Conservation (phyloP, 2,329 filamentous ascomycete species). For the Chrysoporthe austroafricana region DNA sequence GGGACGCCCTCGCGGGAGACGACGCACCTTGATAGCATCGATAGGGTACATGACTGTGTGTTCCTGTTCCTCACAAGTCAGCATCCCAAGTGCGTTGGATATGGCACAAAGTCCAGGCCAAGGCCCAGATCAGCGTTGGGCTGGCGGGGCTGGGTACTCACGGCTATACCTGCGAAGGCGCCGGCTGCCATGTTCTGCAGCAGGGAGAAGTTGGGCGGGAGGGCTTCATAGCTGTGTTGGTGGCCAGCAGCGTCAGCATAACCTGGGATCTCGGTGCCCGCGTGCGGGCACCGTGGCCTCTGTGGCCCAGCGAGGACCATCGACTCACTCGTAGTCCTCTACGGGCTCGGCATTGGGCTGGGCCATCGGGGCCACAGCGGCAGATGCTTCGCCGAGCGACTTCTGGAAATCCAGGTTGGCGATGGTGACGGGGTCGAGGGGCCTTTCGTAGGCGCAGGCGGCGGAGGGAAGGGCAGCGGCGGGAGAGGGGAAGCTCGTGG, state of each 20-base stretch:
- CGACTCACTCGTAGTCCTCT: conserved; percentile 69
- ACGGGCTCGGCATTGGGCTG: conserved; percentile 66
- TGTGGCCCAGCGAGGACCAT: not conserved
- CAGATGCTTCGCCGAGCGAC: conserved; percentile 65
- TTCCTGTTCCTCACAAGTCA: conserved; percentile 61
- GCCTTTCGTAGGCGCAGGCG: conserved; percentile 29
- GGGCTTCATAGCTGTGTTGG: conserved; percentile 76
- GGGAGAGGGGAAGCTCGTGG: not conserved
- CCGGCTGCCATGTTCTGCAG: conserved; percentile 94
- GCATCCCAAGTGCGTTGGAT: conserved; percentile 28
- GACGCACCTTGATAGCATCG: conserved; percentile 88
- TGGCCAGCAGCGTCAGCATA: conserved; percentile 21
- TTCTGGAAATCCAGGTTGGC: conserved; percentile 68
- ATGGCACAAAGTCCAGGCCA: conserved; percentile 4
- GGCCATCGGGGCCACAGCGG: conserved; percentile 72
- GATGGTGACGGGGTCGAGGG: conserved; percentile 34
- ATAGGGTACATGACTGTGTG: conserved; percentile 99
- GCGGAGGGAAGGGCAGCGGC: not conserved
- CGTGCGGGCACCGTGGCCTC: not conserved
- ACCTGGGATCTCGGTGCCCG: not conserved
- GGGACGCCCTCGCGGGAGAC: conserved; percentile 20
- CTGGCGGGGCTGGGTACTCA: conserved; percentile 51
- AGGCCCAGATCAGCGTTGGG: not conserved
- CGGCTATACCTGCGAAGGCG: conserved; percentile 94
- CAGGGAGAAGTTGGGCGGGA: conserved; percentile 93